Evolutionary conservation across 371 early-diverging fungal species (phyloP).

Genomic region (Syncephalastrum contaminatum): DNA sequence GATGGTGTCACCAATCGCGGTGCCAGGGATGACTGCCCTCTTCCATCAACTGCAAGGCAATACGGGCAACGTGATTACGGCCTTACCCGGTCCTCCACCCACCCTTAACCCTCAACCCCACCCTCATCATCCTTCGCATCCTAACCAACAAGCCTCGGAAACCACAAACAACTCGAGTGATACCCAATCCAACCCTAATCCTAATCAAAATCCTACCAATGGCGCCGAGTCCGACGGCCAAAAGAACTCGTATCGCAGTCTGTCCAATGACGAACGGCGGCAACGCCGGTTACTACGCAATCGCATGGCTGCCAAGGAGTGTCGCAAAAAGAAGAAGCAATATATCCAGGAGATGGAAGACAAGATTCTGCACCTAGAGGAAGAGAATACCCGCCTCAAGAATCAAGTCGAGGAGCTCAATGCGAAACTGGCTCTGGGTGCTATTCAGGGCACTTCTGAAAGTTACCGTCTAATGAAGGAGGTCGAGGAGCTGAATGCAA

Average conservation of each 20-base stretch:
- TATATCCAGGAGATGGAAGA: slow-evolving; percentile 75
- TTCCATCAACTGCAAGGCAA: slow-evolving; percentile 34
- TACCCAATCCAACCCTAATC: not conserved
- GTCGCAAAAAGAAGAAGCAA: slow-evolving; percentile 81
- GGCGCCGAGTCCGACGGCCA: slow-evolving; percentile 12
- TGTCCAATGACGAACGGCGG: slow-evolving; percentile 71
- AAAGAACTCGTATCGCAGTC: slow-evolving; percentile 29
- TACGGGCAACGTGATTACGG: slow-evolving; percentile 42
- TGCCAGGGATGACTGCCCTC: slow-evolving; percentile 34
- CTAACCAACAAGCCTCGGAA: slow-evolving; percentile 3
- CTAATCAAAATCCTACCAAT: slow-evolving; percentile 12
- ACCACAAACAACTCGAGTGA: not conserved
- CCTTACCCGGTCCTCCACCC: slow-evolving; percentile 45
- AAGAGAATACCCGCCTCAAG: slow-evolving; percentile 59
- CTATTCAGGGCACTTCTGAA: slow-evolving; percentile 59
- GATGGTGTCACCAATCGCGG: slow-evolving; percentile 51
- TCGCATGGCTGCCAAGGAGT: slow-evolving; percentile 80
- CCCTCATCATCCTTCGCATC: slow-evolving; percentile 7
- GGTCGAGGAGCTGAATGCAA: slow-evolving; percentile 69
- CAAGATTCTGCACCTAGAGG: slow-evolving; percentile 60
- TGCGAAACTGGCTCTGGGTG: slow-evolving; percentile 59
- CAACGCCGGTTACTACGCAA: slow-evolving; percentile 75
- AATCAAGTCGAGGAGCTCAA: slow-evolving; percentile 69
- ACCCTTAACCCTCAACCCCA: slow-evolving; percentile 14
- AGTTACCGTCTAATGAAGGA: slow-evolving; percentile 61